Base-by-base conservation (phyloP, 306 rosid species). In the Dryas octopetala region DNA sequence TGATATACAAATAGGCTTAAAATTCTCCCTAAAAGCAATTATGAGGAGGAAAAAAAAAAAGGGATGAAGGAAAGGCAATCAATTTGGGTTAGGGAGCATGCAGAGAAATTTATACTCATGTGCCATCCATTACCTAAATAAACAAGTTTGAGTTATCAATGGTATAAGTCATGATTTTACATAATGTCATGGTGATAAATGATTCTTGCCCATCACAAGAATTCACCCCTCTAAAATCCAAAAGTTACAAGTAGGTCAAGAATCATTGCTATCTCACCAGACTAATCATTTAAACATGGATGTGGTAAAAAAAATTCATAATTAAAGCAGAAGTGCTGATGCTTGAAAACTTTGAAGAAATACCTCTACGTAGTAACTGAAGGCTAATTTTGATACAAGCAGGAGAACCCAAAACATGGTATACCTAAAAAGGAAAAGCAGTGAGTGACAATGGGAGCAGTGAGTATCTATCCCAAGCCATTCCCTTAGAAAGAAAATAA, bases 311-410 rank as follows among this genome's bases (percentile, higher is more conserved):
- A 4, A 58, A 32, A 15, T 14, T 2, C 9, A 70, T 16, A n/a
- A 3, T 43, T 41, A 43, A 19, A 55, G 51, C 13, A 14, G 52
- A 9, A 32, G 9, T 60, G 50, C 5, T 0, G 32, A 59, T 48
- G 79, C 44, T 53, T 53, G 52, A 55, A 41, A 32, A 61, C 7
- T 15, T 46, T 54, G 32, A 52, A 13, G 84, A 72, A 58, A 80
- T 91, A 95, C 98, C 98, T 95, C 98, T 70, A 95, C 71, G 75
- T 85, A 95, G 84, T 82, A 95, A 85, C 98, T 95, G 89, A 95
- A 90, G 68, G 95, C 86, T 77, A 95, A 86, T 82, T 95, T 95
- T 40, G 97, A 81, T 63, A 85, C 40, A 80, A 95, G 83, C 66
- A 95, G 91, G 78, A 86, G 83, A 86, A 90, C 84, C 98, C 98